Conservation (phyloP, 1,284 basidiomycete genomes). For the Malassezia restricta region DNA sequence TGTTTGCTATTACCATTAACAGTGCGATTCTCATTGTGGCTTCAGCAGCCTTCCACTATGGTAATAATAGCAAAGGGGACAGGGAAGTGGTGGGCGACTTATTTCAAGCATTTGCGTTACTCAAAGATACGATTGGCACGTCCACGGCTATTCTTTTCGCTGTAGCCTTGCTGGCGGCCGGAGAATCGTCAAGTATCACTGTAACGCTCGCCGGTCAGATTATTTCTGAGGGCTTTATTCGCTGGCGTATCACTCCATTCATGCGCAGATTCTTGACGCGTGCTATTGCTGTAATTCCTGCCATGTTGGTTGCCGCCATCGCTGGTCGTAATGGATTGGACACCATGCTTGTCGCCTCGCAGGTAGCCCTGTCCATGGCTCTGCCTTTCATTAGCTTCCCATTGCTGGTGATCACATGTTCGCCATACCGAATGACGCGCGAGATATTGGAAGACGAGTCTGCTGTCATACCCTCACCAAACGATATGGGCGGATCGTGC, state of each 20-base stretch:
- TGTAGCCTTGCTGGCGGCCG: conserved; percentile 53
- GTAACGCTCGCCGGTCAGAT: conserved; percentile 84
- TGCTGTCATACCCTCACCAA: not conserved
- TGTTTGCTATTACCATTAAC: conserved; percentile 62
- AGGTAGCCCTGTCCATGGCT: conserved; percentile 74
- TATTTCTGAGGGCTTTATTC: conserved; percentile 83
- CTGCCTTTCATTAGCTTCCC: conserved; percentile 56
- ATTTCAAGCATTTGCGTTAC: conserved; percentile 36
- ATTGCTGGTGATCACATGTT: conserved; percentile 29
- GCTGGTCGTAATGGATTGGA: conserved; percentile 67
- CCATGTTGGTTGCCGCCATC: conserved; percentile 63
- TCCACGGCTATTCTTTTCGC: conserved; percentile 36
- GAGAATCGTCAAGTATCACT: conserved; percentile 83
- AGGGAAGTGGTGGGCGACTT: conserved; percentile 29
- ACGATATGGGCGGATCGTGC: not conserved
- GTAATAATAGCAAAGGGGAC: conserved; percentile 15
- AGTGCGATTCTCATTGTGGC: conserved; percentile 56
- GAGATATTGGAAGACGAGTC: not conserved
- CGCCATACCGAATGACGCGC: conserved; percentile 13
- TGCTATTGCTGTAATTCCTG: conserved; percentile 71
- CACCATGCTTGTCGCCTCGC: conserved; percentile 69
- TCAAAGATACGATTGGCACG: conserved; percentile 23
- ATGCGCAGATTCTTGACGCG: conserved; percentile 72
- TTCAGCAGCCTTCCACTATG: conserved; percentile 48
- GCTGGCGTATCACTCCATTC: conserved; percentile 73